A percentile compares a stretch with the other conserved stretches of the same genome.
Conservation (phyloP, 2,329 filamentous ascomycete genomes). For the Exophiala sp. region DNA sequence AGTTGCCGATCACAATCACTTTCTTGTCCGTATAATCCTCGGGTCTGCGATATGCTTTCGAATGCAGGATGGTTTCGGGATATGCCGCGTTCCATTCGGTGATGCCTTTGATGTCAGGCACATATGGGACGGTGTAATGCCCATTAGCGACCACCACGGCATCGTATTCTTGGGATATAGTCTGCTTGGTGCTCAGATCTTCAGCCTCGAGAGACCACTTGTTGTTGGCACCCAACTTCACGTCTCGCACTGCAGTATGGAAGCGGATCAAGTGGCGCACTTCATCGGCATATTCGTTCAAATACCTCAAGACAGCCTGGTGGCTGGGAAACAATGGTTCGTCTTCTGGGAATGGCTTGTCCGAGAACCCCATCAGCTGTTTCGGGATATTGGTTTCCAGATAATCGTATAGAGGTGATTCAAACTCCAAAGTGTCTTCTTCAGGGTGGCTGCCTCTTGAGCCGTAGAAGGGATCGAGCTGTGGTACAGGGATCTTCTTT, state of each 20-base stretch:
- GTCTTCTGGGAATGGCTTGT: constrained; percentile 58
- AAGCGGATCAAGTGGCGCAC: constrained; percentile 63
- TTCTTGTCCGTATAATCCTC: constrained; percentile 61
- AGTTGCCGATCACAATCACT: constrained; percentile 77
- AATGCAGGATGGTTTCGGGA: constrained; percentile 61
- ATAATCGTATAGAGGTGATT: constrained; percentile 76
- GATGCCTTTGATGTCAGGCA: constrained; percentile 59
- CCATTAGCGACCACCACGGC: constrained; percentile 70
- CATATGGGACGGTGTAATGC: constrained; percentile 64
- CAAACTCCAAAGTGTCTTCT: constrained; percentile 53
- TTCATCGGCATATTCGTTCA: constrained; percentile 64
- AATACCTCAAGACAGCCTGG: constrained; percentile 64
- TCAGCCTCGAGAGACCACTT: constrained; percentile 50
- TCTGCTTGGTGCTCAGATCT: constrained; percentile 43
- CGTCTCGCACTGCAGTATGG: constrained; percentile 33
- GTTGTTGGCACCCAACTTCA: neutral
- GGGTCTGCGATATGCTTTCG: constrained; percentile 70
- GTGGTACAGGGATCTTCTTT: constrained; percentile 60
- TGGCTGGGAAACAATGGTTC: constrained; percentile 70
- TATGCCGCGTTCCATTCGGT: constrained; percentile 53
- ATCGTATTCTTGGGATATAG: constrained; percentile 54
- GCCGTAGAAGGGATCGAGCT: constrained; percentile 54
- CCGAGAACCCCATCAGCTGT: constrained; percentile 71
- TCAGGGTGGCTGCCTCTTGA: constrained; percentile 36
- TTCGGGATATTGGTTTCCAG: constrained; percentile 85